A percentile compares a stretch with the other conserved stretches of the same genome.
phyloP scores from a whole-genome alignment of 176 grass and related monocot species.

The Zea mays region DNA sequence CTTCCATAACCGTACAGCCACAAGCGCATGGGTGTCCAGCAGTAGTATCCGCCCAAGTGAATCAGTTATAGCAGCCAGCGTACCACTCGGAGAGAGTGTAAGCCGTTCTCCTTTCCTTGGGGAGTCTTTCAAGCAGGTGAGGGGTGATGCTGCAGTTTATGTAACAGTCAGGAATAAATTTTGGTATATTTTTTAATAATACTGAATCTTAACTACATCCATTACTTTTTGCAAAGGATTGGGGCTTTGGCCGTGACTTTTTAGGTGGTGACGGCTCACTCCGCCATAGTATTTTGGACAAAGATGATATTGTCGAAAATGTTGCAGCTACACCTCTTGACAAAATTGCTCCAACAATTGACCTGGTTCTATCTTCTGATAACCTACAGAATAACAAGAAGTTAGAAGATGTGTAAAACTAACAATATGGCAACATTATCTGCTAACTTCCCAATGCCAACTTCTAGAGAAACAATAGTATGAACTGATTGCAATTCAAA shows the following conservation, averaged over 20 bases:
- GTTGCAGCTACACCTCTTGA: conserved; percentile 85
- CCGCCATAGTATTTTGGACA: conserved; percentile 90
- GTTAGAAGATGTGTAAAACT: conserved; percentile 7
- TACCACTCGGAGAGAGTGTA: conserved; percentile 86
- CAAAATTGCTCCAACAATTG: conserved; percentile 93
- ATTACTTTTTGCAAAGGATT: conserved; percentile 94
- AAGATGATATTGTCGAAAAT: conserved; percentile 87
- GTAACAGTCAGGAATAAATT: conserved; percentile 24
- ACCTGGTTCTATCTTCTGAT: conserved; percentile 92
- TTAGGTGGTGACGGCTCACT: conserved; percentile 66
- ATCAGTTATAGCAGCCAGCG: conserved; percentile 92
- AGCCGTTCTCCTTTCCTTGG: conserved; percentile 91
- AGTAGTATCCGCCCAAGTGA: conserved; percentile 88
- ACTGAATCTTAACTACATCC: conserved; percentile 28
- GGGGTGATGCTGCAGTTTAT: conserved; percentile 67
- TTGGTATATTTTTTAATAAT: conserved; percentile 14
- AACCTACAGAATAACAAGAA: conserved; percentile 53
- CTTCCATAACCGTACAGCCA: conserved; percentile 96
- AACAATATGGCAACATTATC: conserved; percentile 15
- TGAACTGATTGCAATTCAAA: background rate
- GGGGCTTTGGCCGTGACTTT: conserved; percentile 71
- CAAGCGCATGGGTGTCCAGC: conserved; percentile 87
- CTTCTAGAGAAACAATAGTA: background rate
- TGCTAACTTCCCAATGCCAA: background rate
- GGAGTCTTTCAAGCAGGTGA: conserved; percentile 87